Evolutionary conservation across 2,329 filamentous ascomycete species (phyloP).

Genomic region (Aspergillus jensenii): DNA sequence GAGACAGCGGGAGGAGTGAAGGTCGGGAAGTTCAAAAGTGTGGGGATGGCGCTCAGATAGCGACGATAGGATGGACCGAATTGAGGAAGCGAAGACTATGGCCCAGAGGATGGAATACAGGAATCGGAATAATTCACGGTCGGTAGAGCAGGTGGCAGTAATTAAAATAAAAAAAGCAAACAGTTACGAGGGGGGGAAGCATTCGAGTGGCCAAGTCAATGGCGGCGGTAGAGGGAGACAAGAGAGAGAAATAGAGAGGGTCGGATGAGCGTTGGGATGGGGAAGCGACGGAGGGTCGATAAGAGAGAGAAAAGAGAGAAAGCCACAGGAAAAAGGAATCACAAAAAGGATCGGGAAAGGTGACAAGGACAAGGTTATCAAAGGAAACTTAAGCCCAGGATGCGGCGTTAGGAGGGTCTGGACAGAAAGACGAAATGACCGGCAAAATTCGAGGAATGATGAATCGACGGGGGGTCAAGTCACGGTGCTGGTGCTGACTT

Average conservation of each 20-base stretch:
- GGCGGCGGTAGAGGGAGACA: neutral
- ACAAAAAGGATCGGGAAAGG: conserved; percentile 16
- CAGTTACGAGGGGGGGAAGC: neutral
- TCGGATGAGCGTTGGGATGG: conserved; percentile 3
- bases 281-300: neutral
- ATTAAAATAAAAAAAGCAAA: neutral
- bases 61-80: neutral
- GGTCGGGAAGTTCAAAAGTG: neutral
- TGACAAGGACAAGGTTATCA: conserved; percentile 19
- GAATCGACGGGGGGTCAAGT: conserved; percentile 16
- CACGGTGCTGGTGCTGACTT: conserved; percentile 10
- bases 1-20: neutral
- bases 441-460: conserved; percentile 11
- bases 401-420: conserved; percentile 18
- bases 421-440: conserved; percentile 4
- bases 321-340: conserved; percentile 13
- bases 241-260: conserved; percentile 7
- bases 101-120: neutral
- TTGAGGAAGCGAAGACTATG: neutral
- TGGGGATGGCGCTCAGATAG: neutral
- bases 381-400: conserved; percentile 19
- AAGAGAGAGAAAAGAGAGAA: conserved; percentile 14
- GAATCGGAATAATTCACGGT: neutral
- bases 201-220: neutral
- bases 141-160: neutral